Percentiles rank a stretch among this genome's conserved stretches.
These are phyloP conservation scores for Coprinopsis cinerea DNA, from an alignment of 768 basidiomycete genomes.

Conservation along the genomic window DNA sequence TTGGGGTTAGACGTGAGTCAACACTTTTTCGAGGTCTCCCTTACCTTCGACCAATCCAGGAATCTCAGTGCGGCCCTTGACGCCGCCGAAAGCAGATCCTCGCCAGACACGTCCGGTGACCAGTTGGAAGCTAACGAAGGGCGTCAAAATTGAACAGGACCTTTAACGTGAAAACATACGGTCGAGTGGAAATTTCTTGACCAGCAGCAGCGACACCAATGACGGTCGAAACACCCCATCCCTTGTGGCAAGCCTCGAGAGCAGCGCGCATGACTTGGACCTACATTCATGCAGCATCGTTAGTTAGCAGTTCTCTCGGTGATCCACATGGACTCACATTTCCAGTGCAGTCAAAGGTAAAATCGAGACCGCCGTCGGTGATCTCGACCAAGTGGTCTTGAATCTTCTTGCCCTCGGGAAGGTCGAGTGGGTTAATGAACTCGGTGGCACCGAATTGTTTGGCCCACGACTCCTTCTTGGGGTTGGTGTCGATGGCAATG, in stretches of 20 bases:
- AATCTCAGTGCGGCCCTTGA: conserved; percentile 94
- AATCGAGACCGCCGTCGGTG: conserved; percentile 96
- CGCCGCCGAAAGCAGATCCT: conserved; percentile 93
- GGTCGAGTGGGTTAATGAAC: conserved; percentile 75
- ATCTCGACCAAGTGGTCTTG: conserved; percentile 87
- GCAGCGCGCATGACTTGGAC: conserved; percentile 92
- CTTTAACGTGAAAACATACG: conserved; percentile 39
- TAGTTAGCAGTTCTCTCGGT: neutral
- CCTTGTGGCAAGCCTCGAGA: conserved; percentile 98
- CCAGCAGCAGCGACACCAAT: conserved; percentile 98
- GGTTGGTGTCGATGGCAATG: conserved; percentile 90
- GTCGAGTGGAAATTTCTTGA: conserved; percentile 87
- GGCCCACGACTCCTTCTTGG: conserved; percentile 82
- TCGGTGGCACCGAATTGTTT: conserved; percentile 92
- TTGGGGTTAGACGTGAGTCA: neutral
- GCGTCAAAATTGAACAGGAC: neutral
- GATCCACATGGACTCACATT: conserved; percentile 41
- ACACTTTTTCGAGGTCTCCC: conserved; percentile 6
- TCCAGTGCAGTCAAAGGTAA: conserved; percentile 95
- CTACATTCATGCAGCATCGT: conserved; percentile 26
- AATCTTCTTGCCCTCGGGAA: conserved; percentile 77
- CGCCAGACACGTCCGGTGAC: conserved; percentile 93
- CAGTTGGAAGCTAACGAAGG: conserved; percentile 27
- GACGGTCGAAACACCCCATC: conserved; percentile 94
- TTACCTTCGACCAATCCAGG: conserved; percentile 89